Evolutionary conservation across 2,329 filamentous ascomycete species (phyloP), one percentile per base, ranked within the genome.

Genomic region (Phoma sp.): DNA sequence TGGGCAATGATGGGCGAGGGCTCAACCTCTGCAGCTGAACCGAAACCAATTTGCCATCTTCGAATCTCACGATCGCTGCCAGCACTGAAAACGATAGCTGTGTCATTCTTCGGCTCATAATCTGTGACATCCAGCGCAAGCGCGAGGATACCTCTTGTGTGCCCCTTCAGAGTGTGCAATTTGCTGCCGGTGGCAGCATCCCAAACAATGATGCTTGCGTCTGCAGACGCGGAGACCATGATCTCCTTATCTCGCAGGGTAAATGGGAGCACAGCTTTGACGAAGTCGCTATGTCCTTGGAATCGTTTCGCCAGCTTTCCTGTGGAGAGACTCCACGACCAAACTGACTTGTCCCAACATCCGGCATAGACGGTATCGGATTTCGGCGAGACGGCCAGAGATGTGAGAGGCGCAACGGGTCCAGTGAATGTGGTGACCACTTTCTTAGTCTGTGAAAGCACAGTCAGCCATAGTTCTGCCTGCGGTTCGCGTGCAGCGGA

Each of bases 311-410:
- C 79, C 30, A 60, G 57, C 46, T 67, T 66, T 14, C 65, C 61
- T 14, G 66, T 65, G 14, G 81, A 78, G 29, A 88, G 78, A 2
- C 67, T 82, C 89, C 91, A 97, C 29, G 89, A 89, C 87, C 92
- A 96, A 53, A 98, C 83, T 18, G 86, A 83, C 77, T 96, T 96
- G 77, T 99, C 93, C 95, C 95, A 99, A 55, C 88, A 95, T 30
- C 93, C 93, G 23, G 91, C 91, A 73, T 91, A 97, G 9, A 97
- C 70, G 1, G 82, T 89, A 45, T 68, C 65, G 4, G 68, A 67
- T 9, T 27, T 60, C 2, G 63, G 43, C 4, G 68, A 71, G 14
- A 75, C 45, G 27, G 68, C 68, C 38, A 75, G 44, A n/a, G 69
- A 75, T 18, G 73, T 74, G 8, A 96, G 80, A 1, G 95, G 95